These are phyloP conservation scores for Hygrophila difformis DNA, from an alignment of 257 asterid genomes.

Conservation along the genomic window DNA sequence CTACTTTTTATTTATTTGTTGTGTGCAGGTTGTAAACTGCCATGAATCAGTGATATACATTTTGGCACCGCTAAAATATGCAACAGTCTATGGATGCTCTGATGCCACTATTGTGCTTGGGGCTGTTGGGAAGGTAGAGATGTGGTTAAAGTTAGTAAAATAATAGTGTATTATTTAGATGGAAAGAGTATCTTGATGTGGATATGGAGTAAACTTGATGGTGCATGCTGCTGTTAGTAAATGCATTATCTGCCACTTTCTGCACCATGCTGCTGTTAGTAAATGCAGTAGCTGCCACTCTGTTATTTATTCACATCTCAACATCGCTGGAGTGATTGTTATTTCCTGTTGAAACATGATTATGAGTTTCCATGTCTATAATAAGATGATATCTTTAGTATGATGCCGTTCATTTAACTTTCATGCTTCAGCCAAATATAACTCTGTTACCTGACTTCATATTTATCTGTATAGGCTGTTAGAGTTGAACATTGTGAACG, in stretches of 20 bases:
- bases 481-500: slow-evolving; percentile 99
- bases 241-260: too few species aligned
- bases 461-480: slow-evolving; percentile 47
- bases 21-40: slow-evolving; percentile 78
- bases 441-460: too few species aligned
- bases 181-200: not conserved
- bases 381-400: not conserved
- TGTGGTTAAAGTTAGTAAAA: slow-evolving; percentile 6
- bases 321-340: too few species aligned
- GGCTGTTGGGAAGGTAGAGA: slow-evolving; percentile 91
- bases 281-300: too few species aligned
- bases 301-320: too few species aligned
- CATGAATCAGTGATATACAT: slow-evolving; percentile 90
- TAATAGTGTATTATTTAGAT: slow-evolving; percentile 9
- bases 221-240: too few species aligned
- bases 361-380: too few species aligned
- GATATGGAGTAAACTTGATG: not conserved
- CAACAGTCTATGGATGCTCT: slow-evolving; percentile 94
- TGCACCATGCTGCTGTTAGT: too few species aligned
- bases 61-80: slow-evolving; percentile 85
- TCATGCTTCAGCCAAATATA: too few species aligned
- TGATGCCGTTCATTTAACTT: not conserved
- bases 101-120: slow-evolving; percentile 96
- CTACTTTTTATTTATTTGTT: slow-evolving; percentile 16
- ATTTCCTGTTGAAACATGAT: too few species aligned